Base-by-base conservation (phyloP, 495 filamentous ascomycete genomes). In the Neurospora sublineolata region DNA sequence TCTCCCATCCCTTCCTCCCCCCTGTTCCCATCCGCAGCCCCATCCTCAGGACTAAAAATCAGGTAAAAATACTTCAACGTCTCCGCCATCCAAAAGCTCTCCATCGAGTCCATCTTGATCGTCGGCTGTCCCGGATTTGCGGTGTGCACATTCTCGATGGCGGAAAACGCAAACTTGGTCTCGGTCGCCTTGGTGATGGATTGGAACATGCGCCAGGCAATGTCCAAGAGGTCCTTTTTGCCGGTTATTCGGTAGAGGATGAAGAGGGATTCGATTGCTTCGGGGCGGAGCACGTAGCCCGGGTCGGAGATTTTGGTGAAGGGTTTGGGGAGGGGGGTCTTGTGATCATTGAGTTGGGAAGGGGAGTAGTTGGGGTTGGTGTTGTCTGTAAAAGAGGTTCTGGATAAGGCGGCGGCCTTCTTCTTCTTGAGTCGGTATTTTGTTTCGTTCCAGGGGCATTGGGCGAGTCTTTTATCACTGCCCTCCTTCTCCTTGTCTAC, bases 191-290 rank as follows among this genome's bases (percentile, higher is more conserved):
- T 85, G 20, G 85, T 83, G 37, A 94, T 88, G 40, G 85, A 84
- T 67, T 83, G 77, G 77, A 92, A 94, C 90, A 94, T 94, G 27
- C 84, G 83, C 92, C 92, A 94, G 20, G 91, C 92, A 11, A 85
- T 79, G 16, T 93, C 90, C 71, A 87, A 84, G 33, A 89, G 83
- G n/a, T 85, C 85, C 36, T 84, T 79, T 60, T 91, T 86, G 16
- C 92, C 92, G 0, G 91, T 93, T 58, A 93, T 87, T 4, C 92
- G 86, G 76, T 92, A 93, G 75, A 93, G 85, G 42, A 93, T 82
- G 77, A 94, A 94, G 4, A 94, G 79, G 33, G 88, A 89, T 77
- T 92, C 90, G 69, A 92, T 87, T 16, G 89, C 90, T 77, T 92
- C 90, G 4, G 90, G 90, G 10, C 89, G 79, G 37, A 87, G 77